Conservation (phyloP, 768 basidiomycete genomes). For the Phaeotremella fagi region DNA sequence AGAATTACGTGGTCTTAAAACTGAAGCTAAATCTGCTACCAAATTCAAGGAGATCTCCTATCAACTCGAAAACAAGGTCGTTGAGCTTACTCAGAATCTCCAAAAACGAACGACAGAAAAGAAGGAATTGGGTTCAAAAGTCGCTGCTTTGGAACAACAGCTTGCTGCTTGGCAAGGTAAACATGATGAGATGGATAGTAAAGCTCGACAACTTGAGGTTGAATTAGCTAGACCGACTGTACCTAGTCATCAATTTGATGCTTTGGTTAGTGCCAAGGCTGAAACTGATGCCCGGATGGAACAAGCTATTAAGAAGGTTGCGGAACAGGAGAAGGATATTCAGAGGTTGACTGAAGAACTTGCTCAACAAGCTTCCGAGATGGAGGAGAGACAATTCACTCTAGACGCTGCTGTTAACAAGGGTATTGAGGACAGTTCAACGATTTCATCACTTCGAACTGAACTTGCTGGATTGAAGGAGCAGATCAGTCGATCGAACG, state of each 20-base stretch:
- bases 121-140: conserved; percentile 72
- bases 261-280: conserved; percentile 67
- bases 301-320: conserved; percentile 65
- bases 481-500: conserved; percentile 92
- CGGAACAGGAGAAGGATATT: conserved; percentile 80
- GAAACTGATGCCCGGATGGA: conserved; percentile 75
- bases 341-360: conserved; percentile 75
- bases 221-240: conserved; percentile 67
- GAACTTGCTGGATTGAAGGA: conserved; percentile 90
- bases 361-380: conserved; percentile 62
- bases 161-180: conserved; percentile 76
- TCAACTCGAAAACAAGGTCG: conserved; percentile 95
- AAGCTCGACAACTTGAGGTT: conserved; percentile 65
- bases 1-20: conserved; percentile 73
- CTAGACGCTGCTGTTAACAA: conserved; percentile 60
- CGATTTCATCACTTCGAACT: conserved; percentile 81
- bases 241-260: conserved; percentile 67
- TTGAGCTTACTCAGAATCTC: conserved; percentile 90
- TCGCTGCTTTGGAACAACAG: conserved; percentile 76
- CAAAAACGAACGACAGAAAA: conserved; percentile 88
- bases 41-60: conserved; percentile 98
- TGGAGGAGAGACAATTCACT: conserved; percentile 69
- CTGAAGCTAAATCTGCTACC: conserved; percentile 92
- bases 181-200: conserved; percentile 78
- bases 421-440: conserved; percentile 67